A percentile compares a stretch with the other conserved stretches of the same genome.
Evolutionary conservation across 23 red algal species (phyloP).

Genomic region (Gracilaria domingensis): DNA sequence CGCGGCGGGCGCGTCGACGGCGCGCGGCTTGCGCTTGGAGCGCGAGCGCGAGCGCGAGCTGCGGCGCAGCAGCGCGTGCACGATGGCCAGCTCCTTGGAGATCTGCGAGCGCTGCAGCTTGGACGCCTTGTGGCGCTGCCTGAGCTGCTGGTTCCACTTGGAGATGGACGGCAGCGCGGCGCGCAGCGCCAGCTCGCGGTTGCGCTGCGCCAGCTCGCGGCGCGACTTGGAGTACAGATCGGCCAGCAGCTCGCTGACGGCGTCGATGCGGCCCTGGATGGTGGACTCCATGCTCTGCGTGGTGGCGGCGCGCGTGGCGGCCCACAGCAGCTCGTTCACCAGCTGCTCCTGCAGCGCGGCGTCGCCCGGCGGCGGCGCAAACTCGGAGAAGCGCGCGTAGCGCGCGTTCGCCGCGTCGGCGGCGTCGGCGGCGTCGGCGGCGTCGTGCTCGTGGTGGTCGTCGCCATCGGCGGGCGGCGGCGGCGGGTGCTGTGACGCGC

Average conservation of each 20-base stretch:
- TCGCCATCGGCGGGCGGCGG: too few species aligned
- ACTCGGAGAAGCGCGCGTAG: conserved; percentile 54
- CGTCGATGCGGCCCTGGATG: conserved; percentile 42
- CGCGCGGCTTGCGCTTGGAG: neutral
- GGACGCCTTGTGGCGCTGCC: conserved; percentile 45
- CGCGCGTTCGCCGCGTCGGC: neutral
- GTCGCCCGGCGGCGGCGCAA: conserved; percentile 20
- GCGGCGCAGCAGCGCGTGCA: conserved; percentile 46
- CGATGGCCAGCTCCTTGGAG: conserved; percentile 70
- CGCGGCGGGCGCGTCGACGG: neutral
- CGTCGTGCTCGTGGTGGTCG: too few species aligned
- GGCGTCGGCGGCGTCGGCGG: too few species aligned
- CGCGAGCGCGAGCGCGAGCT: conserved; percentile 5
- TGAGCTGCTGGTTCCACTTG: conserved; percentile 66
- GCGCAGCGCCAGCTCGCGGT: conserved; percentile 42
- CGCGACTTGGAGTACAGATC: conserved; percentile 53
- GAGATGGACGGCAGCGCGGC: conserved; percentile 40
- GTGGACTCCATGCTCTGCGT: conserved; percentile 57
- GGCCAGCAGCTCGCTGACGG: conserved; percentile 37
- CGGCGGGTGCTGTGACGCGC: too few species aligned
- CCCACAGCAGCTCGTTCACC: conserved; percentile 47
- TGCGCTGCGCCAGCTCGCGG: conserved; percentile 41
- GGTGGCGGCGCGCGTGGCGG: conserved; percentile 16
- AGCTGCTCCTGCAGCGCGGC: conserved; percentile 33
- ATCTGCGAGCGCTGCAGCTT: conserved; percentile 50